Conservation (phyloP, 2,329 filamentous ascomycete species). For the Penicillium sumatraense region DNA sequence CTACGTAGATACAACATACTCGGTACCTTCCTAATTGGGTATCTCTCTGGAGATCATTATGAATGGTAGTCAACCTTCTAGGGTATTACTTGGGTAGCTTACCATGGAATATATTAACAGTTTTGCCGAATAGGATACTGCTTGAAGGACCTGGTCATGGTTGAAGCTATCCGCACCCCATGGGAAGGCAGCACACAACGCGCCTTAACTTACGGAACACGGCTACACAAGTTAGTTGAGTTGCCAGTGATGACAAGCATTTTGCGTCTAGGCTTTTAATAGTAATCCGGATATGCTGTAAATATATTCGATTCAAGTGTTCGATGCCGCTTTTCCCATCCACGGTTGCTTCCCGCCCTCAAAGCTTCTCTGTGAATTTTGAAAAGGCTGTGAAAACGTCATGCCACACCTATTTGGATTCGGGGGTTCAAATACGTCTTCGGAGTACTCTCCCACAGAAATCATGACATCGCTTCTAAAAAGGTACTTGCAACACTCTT, state of each 20-base stretch:
- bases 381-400: neutral
- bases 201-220: too few relatives aligned
- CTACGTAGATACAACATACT: neutral
- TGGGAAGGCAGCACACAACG: neutral
- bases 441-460: neutral
- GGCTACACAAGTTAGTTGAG: too few relatives aligned
- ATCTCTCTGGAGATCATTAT: neutral
- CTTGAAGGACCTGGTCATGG: neutral
- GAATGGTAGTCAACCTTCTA: neutral
- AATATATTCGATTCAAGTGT: too few relatives aligned
- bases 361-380: neutral
- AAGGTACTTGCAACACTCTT: neutral
- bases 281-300: conserved; percentile 3
- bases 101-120: neutral
- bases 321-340: neutral
- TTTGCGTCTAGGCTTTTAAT: too few relatives aligned
- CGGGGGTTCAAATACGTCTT: neutral
- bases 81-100: neutral
- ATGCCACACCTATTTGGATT: neutral
- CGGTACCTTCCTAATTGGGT: neutral
- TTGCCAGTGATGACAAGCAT: too few relatives aligned
- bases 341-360: neutral
- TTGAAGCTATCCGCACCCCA: neutral
- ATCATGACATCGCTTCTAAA: neutral
- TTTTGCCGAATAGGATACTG: neutral